A percentile compares a stretch with the other conserved stretches of the same genome.
Evolutionary conservation across 2,329 filamentous ascomycete species (phyloP).

Genomic region (Penicillium olsonii): DNA sequence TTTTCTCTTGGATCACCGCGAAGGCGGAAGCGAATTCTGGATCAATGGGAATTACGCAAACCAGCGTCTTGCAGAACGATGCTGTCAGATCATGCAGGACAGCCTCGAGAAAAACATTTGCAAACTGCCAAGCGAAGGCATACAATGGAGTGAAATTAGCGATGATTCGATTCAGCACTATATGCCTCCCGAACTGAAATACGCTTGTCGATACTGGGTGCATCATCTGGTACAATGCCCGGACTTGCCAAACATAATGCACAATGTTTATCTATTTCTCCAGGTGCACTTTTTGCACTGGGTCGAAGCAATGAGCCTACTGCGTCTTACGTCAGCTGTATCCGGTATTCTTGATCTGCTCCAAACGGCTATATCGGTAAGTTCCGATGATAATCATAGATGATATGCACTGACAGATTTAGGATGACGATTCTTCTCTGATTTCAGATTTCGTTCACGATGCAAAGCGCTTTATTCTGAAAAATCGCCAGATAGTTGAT

Average conservation of each 20-base stretch:
- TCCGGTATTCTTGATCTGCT: slow-evolving; percentile 19
- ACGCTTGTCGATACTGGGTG: slow-evolving; percentile 12
- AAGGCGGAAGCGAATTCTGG: background rate
- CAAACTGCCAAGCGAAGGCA: background rate
- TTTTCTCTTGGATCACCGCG: slow-evolving; percentile 3
- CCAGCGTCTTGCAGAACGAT: background rate
- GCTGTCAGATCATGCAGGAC: background rate
- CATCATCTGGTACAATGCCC: slow-evolving; percentile 24
- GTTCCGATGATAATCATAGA: slow-evolving; percentile 1
- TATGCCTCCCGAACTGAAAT: background rate
- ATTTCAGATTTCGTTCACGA: slow-evolving; percentile 31
- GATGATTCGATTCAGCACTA: background rate
- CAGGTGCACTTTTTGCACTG: slow-evolving; percentile 27
- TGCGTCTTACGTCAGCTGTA: slow-evolving; percentile 19
- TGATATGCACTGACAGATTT: slow-evolving; percentile 2
- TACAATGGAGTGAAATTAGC: background rate
- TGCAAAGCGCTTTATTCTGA: slow-evolving; percentile 33
- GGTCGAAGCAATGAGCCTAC: slow-evolving; percentile 27
- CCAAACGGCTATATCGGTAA: slow-evolving; percentile 14
- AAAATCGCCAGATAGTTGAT: slow-evolving; percentile 29
- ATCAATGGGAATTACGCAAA: slow-evolving; percentile 1
- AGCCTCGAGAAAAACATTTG: slow-evolving; percentile 10
- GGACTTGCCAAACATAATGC: background rate
- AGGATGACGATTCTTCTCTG: slow-evolving; percentile 10
- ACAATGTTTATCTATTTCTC: slow-evolving; percentile 17